Base-by-base conservation (phyloP, 345 rosid species). In the Eucalyptus globulus region DNA sequence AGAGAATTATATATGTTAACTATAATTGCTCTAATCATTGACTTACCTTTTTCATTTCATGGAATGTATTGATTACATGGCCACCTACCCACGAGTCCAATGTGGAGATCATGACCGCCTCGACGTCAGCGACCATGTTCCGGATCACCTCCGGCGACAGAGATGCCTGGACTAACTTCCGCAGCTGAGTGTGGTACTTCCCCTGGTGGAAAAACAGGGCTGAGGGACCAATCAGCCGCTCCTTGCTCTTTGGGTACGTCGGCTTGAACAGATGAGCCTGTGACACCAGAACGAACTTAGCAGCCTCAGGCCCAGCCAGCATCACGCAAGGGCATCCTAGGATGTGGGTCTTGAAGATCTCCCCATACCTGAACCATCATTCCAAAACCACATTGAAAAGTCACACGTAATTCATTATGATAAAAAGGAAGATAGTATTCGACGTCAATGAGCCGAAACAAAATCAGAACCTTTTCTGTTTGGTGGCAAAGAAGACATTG, bases 131-230 rank as follows among this genome's bases (percentile, higher is more conserved):
- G 80, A 94, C 96, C 94, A 95, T 91, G 91, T 92, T 94, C 65
- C 97, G 94, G 80, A 96, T 89, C 6, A 93, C 87, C 47, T 94
- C 91, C 1, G 95, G 94, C 31, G 96, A 95, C 89, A 97, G 91
- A 76, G 98, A 95, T 29, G 93, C 88, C 80, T 91, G 95, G 87
- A 97, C 97, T 44, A 95, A 91, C 91, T 95, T 95, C 90, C 99
- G 91, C 3, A 97, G 91, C 40, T 95, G 94, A 26, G 92, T 14
- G 92, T 97, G 99, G 88, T 97, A 95, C 50, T 94, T 94, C 87
- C 99, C 99, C 90, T 95, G 96, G 91, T 97, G 99, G 60, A 95
- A 97, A 88, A 97, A 97, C 88, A 97, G 90, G 11, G 98, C 99
- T 4, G 96, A 93, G 14, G 96, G 97, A 2, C 99, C 99, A 16